Evolutionary conservation across 495 filamentous ascomycete genomes (phyloP), one percentile per base, ranked within the genome.

Genomic region (Trichoderma reesei): DNA sequence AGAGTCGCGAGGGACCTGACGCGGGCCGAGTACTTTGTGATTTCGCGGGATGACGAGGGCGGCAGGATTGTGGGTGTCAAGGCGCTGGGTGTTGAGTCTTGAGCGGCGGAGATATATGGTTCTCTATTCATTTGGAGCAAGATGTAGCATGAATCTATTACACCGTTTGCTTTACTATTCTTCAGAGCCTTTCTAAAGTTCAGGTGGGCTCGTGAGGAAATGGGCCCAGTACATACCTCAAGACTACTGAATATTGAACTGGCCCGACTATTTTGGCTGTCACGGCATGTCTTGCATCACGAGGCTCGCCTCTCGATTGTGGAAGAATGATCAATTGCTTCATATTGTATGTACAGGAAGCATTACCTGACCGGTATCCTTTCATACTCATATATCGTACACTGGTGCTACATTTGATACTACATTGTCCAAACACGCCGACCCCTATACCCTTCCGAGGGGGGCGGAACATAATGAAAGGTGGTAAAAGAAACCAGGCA

Each of bases 11-110:
- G 79, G 68, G 85, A 78, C 37, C 79, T 78, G 18, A 84, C 85
- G 13, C 82, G 83, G 70, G 74, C 80, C n/a, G 88, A 93, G 75
- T 94, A 93, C 69, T 95, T 83, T 81, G 74, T 94, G 56, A 74
- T 94, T 38, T 86, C 83, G 65, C 68, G 85, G 62, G 68, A 78
- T 67, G 69, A 76, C 72, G 66, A 71, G 46, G 74, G 69, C 31
- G 80, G 79, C 42, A 83, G 78, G 73, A 60, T 96, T 65, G 84
- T 96, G 5, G 91, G 91, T 7, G 74, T 87, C 51, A 91, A 88
- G 79, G 89, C 87, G 7, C 77, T 88, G 80, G 82, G 84, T 44
- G 78, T 95, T 71, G 91, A 94, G 46, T 48, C 46, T 16, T 63
- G 20, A 46, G 61, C 18, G 8, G n/a, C 41, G 10, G 37, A 26